phyloP scores from a whole-genome alignment of 495 filamentous ascomycete genomes.

The Talaromyces nanjingensis region DNA sequence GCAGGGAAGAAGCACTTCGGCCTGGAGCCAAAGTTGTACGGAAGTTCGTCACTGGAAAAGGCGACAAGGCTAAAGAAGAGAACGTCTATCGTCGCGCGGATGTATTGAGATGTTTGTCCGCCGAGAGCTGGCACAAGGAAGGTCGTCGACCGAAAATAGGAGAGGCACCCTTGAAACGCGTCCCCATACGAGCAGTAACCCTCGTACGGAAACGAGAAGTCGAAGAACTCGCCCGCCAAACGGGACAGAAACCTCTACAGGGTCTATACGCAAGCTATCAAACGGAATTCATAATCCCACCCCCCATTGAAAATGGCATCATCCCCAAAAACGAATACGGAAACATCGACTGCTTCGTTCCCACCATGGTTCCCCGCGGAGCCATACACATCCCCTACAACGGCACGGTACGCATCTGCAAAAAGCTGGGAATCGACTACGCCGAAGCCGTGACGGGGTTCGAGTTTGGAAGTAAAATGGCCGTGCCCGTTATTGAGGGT shows the following conservation, averaged over 20 bases:
- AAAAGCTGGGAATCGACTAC: slow-evolving; percentile 75
- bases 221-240: slow-evolving; percentile 69
- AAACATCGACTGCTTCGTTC: slow-evolving; percentile 93
- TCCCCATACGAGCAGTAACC: slow-evolving; percentile 87
- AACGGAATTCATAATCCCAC: slow-evolving; percentile 83
- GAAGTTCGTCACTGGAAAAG: slow-evolving; percentile 63
- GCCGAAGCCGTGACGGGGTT: slow-evolving; percentile 96
- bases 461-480: slow-evolving; percentile 90
- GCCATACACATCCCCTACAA: slow-evolving; percentile 77
- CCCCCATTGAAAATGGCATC: slow-evolving; percentile 68
- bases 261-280: slow-evolving; percentile 80
- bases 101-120: slow-evolving; percentile 78
- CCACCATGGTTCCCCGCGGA: slow-evolving; percentile 82
- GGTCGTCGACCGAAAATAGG: slow-evolving; percentile 67
- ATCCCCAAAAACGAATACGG: slow-evolving; percentile 95
- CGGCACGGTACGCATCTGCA: slow-evolving; percentile 72
- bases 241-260: slow-evolving; percentile 77
- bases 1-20: slow-evolving; percentile 82
- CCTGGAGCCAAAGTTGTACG: slow-evolving; percentile 64
- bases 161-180: slow-evolving; percentile 71
- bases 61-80: slow-evolving; percentile 60
- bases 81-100: slow-evolving; percentile 76
- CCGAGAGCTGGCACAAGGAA: slow-evolving; percentile 97
- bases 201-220: slow-evolving; percentile 83
- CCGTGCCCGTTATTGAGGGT: slow-evolving; percentile 83